Conservation (phyloP, 2,329 filamentous ascomycete genomes). For the Ophiostoma sp. region DNA sequence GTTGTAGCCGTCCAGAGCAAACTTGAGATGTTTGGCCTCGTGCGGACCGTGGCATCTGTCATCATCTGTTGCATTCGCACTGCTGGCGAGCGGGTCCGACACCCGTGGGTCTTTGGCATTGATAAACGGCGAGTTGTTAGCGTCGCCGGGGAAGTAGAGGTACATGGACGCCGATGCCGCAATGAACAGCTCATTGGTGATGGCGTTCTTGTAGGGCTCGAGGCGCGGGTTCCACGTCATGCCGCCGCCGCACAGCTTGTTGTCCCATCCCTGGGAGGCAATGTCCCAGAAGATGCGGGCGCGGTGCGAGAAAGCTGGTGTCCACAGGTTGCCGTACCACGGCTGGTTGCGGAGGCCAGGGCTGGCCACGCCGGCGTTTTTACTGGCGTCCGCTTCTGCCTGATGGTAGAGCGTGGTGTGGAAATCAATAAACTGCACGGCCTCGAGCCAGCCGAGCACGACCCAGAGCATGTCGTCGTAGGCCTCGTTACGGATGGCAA, state of each 20-base stretch:
- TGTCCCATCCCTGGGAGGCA: slow-evolving; percentile 78
- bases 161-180: slow-evolving; percentile 87
- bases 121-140: slow-evolving; percentile 68
- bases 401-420: slow-evolving; percentile 66
- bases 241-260: slow-evolving; percentile 75
- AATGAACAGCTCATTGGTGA: slow-evolving; percentile 90
- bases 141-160: slow-evolving; percentile 79
- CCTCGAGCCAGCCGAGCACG: slow-evolving; percentile 85
- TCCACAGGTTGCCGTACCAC: slow-evolving; percentile 79
- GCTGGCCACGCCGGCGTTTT: slow-evolving; percentile 24
- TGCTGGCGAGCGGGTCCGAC: slow-evolving; percentile 16
- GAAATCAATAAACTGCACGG: slow-evolving; percentile 70
- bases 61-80: neutral
- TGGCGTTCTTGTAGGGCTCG: slow-evolving; percentile 88
- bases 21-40: slow-evolving; percentile 67
- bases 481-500: slow-evolving; percentile 70
- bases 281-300: slow-evolving; percentile 84
- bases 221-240: slow-evolving; percentile 78
- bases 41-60: slow-evolving; percentile 33
- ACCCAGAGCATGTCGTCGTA: slow-evolving; percentile 97
- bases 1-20: slow-evolving; percentile 73
- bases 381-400: neutral
- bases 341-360: slow-evolving; percentile 43
- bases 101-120: slow-evolving; percentile 27
- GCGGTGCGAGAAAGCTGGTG: slow-evolving; percentile 75